Evolutionary conservation across 495 filamentous ascomycete genomes (phyloP), one percentile per base, ranked within the genome.

Genomic region (Hyaloscypha hepaticicola): DNA sequence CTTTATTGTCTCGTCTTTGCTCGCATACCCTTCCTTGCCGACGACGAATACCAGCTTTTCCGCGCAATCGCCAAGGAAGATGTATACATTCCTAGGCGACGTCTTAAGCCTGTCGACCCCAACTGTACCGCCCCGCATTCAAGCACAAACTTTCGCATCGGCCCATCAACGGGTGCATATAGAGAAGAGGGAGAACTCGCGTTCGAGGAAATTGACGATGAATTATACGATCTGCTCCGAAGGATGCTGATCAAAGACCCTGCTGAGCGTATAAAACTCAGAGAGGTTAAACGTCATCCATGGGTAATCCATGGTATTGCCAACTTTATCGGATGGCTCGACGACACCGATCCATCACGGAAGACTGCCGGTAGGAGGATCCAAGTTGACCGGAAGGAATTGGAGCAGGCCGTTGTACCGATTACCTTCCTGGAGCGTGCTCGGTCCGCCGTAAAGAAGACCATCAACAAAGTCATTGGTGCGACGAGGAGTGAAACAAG

Each of bases 1-100:
- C 83, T 99, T 1, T 99, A 96, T 76, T 96, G 94, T 70, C 86
- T 99, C 74, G 84, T 99, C 38, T 99, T 88, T 71, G 95, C 93
- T 11, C 90, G 95, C 24, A 86, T 96, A 27, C 95, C 95, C 1
- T 99, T 98, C 74, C 84, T 96, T 63, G 92, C 91, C 45, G 87
- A 93, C 68, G 90, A 93, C 71, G 92, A 96, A 69, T 98, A 88
- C 76, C 87, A 86, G 66, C 88, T 99, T 77, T 97, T 97, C 75
- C 84, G 87, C 68, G 87, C 86, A 56, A 98, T 99, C 68, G 90
- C 91, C 8, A 93, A 92, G 65, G 89, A 95, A 56, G 90, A 96
- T 24, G 87, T 93, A 7, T 93, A 92, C 76, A 90, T 99, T 64
- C 92, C 95, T 22, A 82, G 82, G 14, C 84, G 87, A 66, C 88